A percentile compares a stretch with the other conserved stretches of the same genome.
Evolutionary conservation across 345 rosid genomes (phyloP).

Genomic region (Citrus sinensis): DVS_A1.0 CM039162.1:30298501-30299000

Average conservation of each 20-base stretch:
- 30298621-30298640: not conserved
- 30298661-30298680: not conserved
- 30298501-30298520: not conserved
- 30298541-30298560: not conserved
- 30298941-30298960: not conserved
- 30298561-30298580: not conserved
- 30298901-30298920: not conserved
- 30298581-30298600: not conserved
- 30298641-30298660: not conserved
- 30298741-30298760: not conserved
- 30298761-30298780: not conserved
- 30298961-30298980: not conserved
- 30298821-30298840: not conserved
- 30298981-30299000: not conserved
- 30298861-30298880: not conserved
- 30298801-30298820: not conserved
- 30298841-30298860: not conserved
- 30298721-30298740: not conserved
- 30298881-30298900: not conserved
- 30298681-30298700: not conserved
- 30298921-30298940: not conserved
- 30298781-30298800: not conserved
- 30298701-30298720: not conserved
- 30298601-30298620: not conserved
- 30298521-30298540: not conserved